Conservation (phyloP, 2,329 filamentous ascomycete genomes). For the Fusarium sp. region DNA sequence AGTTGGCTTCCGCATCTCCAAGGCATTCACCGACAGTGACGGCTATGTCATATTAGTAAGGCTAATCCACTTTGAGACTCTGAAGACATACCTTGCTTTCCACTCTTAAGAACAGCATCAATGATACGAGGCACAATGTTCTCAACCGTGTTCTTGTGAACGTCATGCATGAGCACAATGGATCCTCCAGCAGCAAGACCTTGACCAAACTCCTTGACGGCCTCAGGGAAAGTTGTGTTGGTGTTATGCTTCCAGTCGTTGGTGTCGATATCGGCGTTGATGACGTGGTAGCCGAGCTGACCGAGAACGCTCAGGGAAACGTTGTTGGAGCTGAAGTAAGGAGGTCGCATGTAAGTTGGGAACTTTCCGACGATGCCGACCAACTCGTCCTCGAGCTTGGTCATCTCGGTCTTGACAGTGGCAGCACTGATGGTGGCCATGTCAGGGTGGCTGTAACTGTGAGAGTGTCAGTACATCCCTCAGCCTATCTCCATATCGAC, state of each 20-base stretch:
- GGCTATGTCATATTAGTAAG: neutral
- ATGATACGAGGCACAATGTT: neutral
- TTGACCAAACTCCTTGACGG: conserved; percentile 48
- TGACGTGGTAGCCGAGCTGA: neutral
- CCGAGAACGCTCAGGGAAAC: neutral
- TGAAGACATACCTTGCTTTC: neutral
- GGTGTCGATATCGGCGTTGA: neutral
- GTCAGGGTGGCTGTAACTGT: neutral
- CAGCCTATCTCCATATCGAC: neutral
- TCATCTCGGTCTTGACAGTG: neutral
- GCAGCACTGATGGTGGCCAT: neutral
- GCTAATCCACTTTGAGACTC: neutral
- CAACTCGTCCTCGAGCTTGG: neutral
- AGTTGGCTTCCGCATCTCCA: neutral
- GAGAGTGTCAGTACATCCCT: neutral
- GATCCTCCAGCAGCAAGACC: conserved; percentile 49
- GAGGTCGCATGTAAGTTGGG: neutral
- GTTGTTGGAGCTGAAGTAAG: neutral
- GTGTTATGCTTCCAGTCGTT: neutral
- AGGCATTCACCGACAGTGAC: neutral
- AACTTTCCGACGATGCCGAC: neutral
- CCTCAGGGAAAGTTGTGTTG: neutral
- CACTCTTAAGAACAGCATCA: neutral
- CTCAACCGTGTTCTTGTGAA: conserved; percentile 55
- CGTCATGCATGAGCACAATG: conserved; percentile 63